Base-by-base conservation (phyloP, 352 stramenopile genomes). In the Pythium pyrilobum region DNA sequence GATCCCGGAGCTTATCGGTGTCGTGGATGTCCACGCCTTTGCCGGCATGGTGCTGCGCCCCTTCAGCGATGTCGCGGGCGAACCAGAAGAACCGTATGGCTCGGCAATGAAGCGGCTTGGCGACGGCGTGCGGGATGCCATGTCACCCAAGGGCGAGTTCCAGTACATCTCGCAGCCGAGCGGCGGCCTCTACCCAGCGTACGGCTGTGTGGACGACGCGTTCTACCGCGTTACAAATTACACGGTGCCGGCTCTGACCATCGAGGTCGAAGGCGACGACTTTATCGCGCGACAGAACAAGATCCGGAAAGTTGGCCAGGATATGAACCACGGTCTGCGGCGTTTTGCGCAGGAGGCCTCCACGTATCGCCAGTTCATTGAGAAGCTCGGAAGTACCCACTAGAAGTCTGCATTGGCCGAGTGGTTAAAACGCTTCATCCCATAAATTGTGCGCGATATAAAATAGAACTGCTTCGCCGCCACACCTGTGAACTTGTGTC, bases 11-110 rank as follows among this genome's bases (percentile, higher is more conserved):
- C 51, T 91, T 1, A 66, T 52, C 24, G 81, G 77, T 2, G 49
- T 84, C 27, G 64, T 91, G 18, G 77, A 91, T 56, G 74, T 89
- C 63, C 81, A 91, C 57, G 71, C 64, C 7, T 87, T 78, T 50
- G 74, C 64, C 9, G 72, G 62, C 0, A 65, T 74, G 54, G 78
- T 91, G 39, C 46, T 91, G 0, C 75, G 77, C 52, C 81, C 81
- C 13, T 89, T 87, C 48, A 85, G 74, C 36, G 73, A 89, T 48
- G 62, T 74, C 16, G 33, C 54, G 5, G 47, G 43, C 6, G 61
- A 67, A 20, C 53, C 70, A 0, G 55, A 61, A 24, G 71, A 85
- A 32, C 77, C 81, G 0, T 89, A 77, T 36, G 78, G 74, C 0
- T 71, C 74, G 16, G 69, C 55, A 38, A 77, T 87, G 56, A 65